Base-by-base conservation (phyloP, 78 protist genomes). In the Emiliania huxleyi region DNA sequence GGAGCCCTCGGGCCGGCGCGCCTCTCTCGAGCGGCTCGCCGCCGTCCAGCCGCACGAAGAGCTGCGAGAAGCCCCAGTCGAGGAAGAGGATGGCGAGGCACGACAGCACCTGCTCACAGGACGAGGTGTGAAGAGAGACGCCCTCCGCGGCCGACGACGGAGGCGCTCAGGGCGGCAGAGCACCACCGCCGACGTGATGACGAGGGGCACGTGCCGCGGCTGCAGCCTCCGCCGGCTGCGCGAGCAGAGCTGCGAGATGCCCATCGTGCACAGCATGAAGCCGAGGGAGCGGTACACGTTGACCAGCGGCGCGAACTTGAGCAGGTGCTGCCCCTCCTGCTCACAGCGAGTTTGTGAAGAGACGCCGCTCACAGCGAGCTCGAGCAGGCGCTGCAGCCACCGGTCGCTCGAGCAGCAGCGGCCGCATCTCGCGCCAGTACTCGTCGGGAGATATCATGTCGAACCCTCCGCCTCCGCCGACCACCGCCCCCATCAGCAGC, bases 31-130 rank as follows among this genome's bases (percentile, higher is more conserved):
- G 12, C n/a, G 19, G n/a, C n/a, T 62, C n/a, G 23, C 12, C 19
- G 73, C 19, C 73, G 73, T 26, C 73, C 33, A 62, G 23, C n/a
- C 73, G 73, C n/a, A 71, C 42, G 42, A 33, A 71, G 4, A 35
- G 37, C 85, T 77, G 89, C 42, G 89, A 81, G n/a, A 44, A 44
- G 21, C 40, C 89, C 89, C 89, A 81, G 22, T 81, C 89, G 4
- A 44, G 49, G 56, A 42, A 2, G 6, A 81, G 52, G 42, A 81
- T 15, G 29, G 23, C 29, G 12, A 81, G 49, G 38, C 89, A 44
- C 37, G 89, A 18, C 38, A 15, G n/a, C n/a, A n/a, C n/a, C n/a
- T n/a, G n/a, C n/a, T n/a, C n/a, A n/a, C n/a, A n/a, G n/a, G n/a
- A n/a, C n/a, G n/a, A n/a, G n/a, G n/a, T n/a, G n/a, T n/a, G n/a